Evolutionary conservation across 2,329 filamentous ascomycete species (phyloP).

Genomic region (Cladophialophora chaetospira): DNA sequence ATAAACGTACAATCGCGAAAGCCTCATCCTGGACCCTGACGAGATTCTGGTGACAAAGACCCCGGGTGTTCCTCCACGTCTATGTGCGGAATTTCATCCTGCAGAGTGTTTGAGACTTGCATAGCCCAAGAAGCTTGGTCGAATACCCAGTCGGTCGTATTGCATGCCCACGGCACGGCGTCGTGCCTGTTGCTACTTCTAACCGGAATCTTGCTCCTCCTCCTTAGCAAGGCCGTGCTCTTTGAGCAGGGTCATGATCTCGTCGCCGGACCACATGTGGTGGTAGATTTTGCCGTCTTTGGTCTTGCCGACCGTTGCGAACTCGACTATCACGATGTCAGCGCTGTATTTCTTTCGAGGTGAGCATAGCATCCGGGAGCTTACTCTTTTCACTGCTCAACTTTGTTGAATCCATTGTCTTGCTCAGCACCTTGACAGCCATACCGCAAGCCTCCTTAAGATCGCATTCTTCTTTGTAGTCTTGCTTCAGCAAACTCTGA

Average conservation of each 20-base stretch:
- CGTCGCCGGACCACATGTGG: slow-evolving; percentile 93
- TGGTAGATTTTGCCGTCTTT: slow-evolving; percentile 97
- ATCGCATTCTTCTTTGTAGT: slow-evolving; percentile 98
- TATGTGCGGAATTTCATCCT: no score
- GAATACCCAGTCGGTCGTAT: no score
- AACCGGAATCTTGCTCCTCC: slow-evolving; percentile 66
- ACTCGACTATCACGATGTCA: slow-evolving; percentile 69
- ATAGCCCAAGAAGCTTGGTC: no score
- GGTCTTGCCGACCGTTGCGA: slow-evolving; percentile 95
- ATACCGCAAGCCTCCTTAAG: slow-evolving; percentile 95
- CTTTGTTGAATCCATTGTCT: slow-evolving; percentile 99
- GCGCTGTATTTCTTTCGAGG: background rate
- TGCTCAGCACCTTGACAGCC: slow-evolving; percentile 98
- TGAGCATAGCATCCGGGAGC: slow-evolving; percentile 49
- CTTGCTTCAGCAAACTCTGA: slow-evolving; percentile 95
- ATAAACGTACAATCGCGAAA: background rate
- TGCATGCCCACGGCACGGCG: no score
- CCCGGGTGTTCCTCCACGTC: background rate
- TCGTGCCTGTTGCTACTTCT: no score
- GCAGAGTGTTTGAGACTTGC: no score
- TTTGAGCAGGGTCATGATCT: slow-evolving; percentile 91
- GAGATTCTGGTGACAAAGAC: background rate
- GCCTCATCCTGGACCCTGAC: background rate
- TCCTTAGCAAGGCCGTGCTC: slow-evolving; percentile 93
- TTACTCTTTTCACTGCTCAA: slow-evolving; percentile 98